These are phyloP conservation scores for Kregervanrija pseudodelftensis DNA, from an alignment of 805 yeast species.

Conservation along the genomic window DNA sequence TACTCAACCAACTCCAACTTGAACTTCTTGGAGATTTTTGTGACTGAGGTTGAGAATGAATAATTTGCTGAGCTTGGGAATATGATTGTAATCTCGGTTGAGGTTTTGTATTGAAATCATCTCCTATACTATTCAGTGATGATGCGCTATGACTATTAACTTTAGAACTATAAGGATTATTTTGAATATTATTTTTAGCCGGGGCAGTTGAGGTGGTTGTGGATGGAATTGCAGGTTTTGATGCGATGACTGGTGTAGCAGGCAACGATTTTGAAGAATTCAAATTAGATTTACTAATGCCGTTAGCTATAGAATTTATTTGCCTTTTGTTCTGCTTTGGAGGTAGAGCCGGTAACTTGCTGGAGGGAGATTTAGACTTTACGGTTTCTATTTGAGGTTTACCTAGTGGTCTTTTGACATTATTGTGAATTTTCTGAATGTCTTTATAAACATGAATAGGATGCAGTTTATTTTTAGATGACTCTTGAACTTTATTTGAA, in stretches of 20 bases:
- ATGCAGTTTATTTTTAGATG: background rate
- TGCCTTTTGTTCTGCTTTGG: background rate
- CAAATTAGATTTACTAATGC: background rate
- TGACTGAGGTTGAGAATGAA: no score
- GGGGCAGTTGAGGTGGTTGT: background rate
- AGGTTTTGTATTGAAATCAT: no score
- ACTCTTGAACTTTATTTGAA: background rate
- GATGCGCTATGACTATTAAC: no score
- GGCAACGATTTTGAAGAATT: no score
- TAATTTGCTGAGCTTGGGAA: no score
- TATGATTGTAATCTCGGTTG: no score
- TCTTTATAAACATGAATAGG: constrained; percentile 12
- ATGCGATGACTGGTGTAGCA: background rate
- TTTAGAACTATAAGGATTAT: no score
- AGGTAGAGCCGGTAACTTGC: constrained; percentile 10
- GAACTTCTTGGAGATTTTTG: no score
- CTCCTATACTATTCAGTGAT: no score
- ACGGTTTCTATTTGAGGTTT: constrained; percentile 6
- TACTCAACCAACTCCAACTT: no score
- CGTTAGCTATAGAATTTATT: background rate
- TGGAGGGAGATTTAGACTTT: constrained; percentile 7
- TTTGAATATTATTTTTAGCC: no score
- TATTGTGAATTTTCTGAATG: constrained; percentile 10
- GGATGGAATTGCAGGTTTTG: constrained; percentile 10
- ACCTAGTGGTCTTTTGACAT: constrained; percentile 5